A percentile compares a stretch with the other conserved stretches of the same genome.
Conservation (phyloP, 768 basidiomycete species). For the Boletus subparvulus region DNA sequence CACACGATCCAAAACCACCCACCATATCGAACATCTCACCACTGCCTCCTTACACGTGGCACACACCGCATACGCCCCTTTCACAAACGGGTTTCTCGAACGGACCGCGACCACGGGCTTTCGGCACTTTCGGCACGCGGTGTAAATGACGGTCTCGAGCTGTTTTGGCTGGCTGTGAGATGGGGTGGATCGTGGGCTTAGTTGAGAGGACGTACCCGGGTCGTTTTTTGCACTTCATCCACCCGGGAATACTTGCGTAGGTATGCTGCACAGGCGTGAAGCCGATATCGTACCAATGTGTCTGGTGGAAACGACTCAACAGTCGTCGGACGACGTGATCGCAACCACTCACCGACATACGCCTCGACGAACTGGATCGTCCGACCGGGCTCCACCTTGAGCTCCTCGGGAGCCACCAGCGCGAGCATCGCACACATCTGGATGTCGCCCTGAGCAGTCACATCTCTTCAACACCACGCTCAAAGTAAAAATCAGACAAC, state of each 20-base stretch:
- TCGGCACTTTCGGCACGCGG: slow-evolving; percentile 65
- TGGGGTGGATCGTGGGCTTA: too few species aligned
- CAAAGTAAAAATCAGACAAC: slow-evolving; percentile 3
- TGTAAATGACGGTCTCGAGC: slow-evolving; percentile 73
- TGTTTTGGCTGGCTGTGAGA: slow-evolving; percentile 27
- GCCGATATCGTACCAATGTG: slow-evolving; percentile 55
- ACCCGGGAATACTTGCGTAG: slow-evolving; percentile 61
- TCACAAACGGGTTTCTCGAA: slow-evolving; percentile 28
- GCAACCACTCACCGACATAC: slow-evolving; percentile 60
- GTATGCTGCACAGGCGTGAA: slow-evolving; percentile 71
- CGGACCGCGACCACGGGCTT: slow-evolving; percentile 53
- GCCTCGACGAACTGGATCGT: slow-evolving; percentile 59
- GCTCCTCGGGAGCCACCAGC: slow-evolving; percentile 58
- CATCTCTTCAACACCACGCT: background rate
- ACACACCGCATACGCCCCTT: slow-evolving; percentile 57
- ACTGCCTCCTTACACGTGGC: slow-evolving; percentile 48
- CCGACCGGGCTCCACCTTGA: slow-evolving; percentile 47
- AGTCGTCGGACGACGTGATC: background rate
- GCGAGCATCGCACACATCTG: slow-evolving; percentile 78
- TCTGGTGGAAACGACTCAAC: slow-evolving; percentile 41
- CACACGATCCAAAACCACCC: slow-evolving; percentile 20
- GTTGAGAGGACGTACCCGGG: slow-evolving; percentile 43
- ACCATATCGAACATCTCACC: slow-evolving; percentile 74
- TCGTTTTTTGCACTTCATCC: slow-evolving; percentile 51
- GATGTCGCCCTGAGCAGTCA: slow-evolving; percentile 61